Evolutionary conservation across 2,329 filamentous ascomycete species (phyloP).

Genomic region (Hypocreales sp.): DNA sequence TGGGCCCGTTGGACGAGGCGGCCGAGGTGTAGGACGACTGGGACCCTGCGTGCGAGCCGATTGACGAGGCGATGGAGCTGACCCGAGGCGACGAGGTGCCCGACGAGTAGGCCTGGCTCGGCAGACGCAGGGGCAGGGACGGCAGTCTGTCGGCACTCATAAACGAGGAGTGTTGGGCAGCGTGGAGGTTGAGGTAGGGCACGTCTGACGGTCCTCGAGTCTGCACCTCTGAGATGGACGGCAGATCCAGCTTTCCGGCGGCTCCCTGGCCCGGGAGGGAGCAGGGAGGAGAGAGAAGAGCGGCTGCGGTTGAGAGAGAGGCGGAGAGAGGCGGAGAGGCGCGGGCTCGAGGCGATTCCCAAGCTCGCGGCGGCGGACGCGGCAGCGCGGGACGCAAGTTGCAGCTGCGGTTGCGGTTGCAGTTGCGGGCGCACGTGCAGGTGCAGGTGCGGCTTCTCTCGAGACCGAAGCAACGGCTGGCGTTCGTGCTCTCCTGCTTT

Average conservation of each 20-base stretch:
- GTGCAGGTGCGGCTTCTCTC: too few relatives aligned
- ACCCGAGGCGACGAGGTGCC: constrained; percentile 61
- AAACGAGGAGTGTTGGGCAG: constrained; percentile 44
- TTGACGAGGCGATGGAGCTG: constrained; percentile 53
- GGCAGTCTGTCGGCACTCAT: constrained; percentile 54
- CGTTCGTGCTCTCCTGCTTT: too few relatives aligned
- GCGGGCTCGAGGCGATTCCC: neutral
- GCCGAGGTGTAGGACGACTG: constrained; percentile 39
- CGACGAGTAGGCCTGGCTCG: constrained; percentile 55
- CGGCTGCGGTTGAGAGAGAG: constrained; percentile 11
- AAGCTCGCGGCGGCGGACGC: too few relatives aligned
- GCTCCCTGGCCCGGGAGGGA: constrained; percentile 17
- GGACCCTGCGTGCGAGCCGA: constrained; percentile 33
- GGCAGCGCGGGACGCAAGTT: too few relatives aligned
- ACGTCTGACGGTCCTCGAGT: constrained; percentile 1
- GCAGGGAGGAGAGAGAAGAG: constrained; percentile 14
- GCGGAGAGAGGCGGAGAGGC: constrained; percentile 8
- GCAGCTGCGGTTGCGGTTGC: too few relatives aligned
- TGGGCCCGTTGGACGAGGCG: constrained; percentile 47
- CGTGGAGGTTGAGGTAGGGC: constrained; percentile 42
- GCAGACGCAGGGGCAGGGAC: constrained; percentile 52
- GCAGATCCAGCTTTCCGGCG: constrained; percentile 89
- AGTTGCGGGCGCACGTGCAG: too few relatives aligned
- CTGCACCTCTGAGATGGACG: constrained; percentile 39
- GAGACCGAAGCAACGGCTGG: too few relatives aligned